A percentile compares a stretch with the other conserved stretches of the same genome.
Conservation (phyloP, 306 rosid genomes). For the Sechiopsis laciniata region DNA sequence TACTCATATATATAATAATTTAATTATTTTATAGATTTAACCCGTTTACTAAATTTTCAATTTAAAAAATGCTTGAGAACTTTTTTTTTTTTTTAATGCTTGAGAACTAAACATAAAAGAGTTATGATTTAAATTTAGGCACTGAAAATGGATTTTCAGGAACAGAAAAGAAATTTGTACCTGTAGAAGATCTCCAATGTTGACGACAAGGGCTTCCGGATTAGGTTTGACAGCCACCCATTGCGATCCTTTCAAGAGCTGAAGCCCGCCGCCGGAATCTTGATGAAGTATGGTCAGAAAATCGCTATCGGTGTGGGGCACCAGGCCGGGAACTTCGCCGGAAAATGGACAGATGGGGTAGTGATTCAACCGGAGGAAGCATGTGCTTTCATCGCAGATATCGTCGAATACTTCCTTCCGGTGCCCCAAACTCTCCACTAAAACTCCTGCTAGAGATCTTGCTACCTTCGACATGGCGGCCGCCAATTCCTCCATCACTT, state of each 20-base stretch:
- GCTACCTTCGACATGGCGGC: slow-evolving; percentile 65
- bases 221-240: slow-evolving; percentile 89
- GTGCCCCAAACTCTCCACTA: slow-evolving; percentile 56
- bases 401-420: slow-evolving; percentile 41
- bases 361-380: slow-evolving; percentile 78
- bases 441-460: slow-evolving; percentile 55
- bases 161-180: slow-evolving; percentile 19
- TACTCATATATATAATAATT: too few relatives aligned
- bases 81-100: too few relatives aligned
- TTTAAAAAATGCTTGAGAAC: too few relatives aligned
- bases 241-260: slow-evolving; percentile 80
- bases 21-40: too few relatives aligned
- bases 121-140: too few relatives aligned
- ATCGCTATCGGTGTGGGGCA: slow-evolving; percentile 93
- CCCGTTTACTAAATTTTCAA: too few relatives aligned
- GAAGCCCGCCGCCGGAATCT: slow-evolving; percentile 87
- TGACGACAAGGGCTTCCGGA: slow-evolving; percentile 71
- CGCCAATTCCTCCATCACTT: slow-evolving; percentile 64
- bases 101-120: too few relatives aligned
- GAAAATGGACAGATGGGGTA: slow-evolving; percentile 65
- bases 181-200: slow-evolving; percentile 93
- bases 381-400: slow-evolving; percentile 61
- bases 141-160: too few relatives aligned
- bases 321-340: slow-evolving; percentile 53
- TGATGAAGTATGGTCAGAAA: slow-evolving; percentile 77